A percentile compares a stretch with the other conserved stretches of the same genome.
These are phyloP conservation scores for Antitrichia curtipendula DNA, from an alignment of 225 moss, liverwort and hornwort species.

Conservation along the genomic window DNA sequence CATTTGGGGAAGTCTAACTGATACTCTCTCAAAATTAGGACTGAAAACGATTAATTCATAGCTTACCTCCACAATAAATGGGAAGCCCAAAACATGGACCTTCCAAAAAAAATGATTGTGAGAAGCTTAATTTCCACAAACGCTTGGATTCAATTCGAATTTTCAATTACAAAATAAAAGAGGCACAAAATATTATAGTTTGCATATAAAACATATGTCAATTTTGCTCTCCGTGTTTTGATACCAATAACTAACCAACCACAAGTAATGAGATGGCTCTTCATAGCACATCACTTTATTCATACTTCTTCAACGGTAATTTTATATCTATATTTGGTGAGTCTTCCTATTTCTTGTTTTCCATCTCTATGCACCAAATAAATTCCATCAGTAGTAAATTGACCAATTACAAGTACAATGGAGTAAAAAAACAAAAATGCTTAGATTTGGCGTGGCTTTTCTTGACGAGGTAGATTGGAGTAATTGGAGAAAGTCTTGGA, in stretches of 20 bases:
- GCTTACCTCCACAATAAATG: too few relatives aligned
- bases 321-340: neutral
- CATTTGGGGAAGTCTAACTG: neutral
- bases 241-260: neutral
- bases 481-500: neutral
- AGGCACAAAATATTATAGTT: neutral
- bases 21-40: neutral
- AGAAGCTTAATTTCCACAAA: too few relatives aligned
- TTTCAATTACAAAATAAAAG: neutral
- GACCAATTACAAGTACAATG: neutral
- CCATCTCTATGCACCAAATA: rapidly evolving
- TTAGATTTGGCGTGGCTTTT: neutral
- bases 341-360: neutral
- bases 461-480: rapidly evolving
- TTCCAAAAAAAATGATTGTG: too few relatives aligned
- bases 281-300: rapidly evolving
- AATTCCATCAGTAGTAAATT: rapidly evolving
- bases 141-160: too few relatives aligned
- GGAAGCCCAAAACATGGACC: too few relatives aligned
- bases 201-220: neutral
- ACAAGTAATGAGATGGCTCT: neutral
- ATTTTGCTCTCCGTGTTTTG: rapidly evolving
- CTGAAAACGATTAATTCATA: neutral
- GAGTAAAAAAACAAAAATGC: neutral
- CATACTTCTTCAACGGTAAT: neutral